Base-by-base conservation (phyloP, 257 asterid species). In the Gentiana straminea region DNA sequence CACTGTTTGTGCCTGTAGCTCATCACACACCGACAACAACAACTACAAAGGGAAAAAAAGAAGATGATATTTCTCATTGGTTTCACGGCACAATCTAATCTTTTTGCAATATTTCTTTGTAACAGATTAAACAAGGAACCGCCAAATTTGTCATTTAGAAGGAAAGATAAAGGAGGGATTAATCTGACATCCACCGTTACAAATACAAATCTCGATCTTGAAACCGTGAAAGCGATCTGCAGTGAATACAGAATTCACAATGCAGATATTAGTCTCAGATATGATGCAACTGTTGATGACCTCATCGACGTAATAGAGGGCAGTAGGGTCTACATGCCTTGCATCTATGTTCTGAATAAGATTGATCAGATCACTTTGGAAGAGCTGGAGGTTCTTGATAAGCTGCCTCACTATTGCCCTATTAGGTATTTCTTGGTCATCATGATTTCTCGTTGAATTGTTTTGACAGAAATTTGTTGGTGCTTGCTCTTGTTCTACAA, bases 201-300 rank as follows among this genome's bases (percentile, higher is more conserved):
- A 55, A 84, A 84, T 65, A 87, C 98, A 47, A 73, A 79, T 74
- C 84, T 92, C 45, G 98, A 92, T 80, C 93, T 92, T 13, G 98
- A 92, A 3, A 92, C 95, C 0, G 97, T 92, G 69, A 92, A 92
- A 75, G 98, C 97, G 50, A 88, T 92, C 57, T 92, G 95, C 68
- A 91, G 98, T 2, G 98, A 92, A 74, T 92, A 92, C 73, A 78
- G 90, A 63, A 81, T 88, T 63, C 95, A 87, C 80, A 88, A 88
- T 78, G 98, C 98, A 65, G 95, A 88, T 72, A 72, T 92, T 59
- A 78, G 59, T 73, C 97, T 92, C 51, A 70, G 89, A 53, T 88
- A 80, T 59, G 98, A 92, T 75, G 98, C 98, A 37, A 88, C 98
- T 65, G 98, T 93, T 47, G 98, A 92, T 77, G 98, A 92, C 77